phyloP scores from a whole-genome alignment of 345 rosid genomes.

The Pugionium dolabratum region DNA sequence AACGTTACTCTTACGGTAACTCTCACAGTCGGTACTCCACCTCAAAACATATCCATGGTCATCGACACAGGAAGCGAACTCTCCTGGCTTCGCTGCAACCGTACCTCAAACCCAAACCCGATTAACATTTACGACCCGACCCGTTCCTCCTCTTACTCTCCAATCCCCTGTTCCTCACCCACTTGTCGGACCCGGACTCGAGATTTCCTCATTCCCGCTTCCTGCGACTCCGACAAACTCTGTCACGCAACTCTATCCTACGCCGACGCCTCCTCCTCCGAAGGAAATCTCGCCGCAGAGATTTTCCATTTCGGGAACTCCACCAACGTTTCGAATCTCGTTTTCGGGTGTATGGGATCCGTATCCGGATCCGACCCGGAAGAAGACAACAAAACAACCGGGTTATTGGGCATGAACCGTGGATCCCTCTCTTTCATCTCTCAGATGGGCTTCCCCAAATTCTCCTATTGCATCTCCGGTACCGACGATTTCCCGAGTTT shows the following conservation, averaged over 20 bases:
- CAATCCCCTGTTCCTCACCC: slow-evolving; percentile 67
- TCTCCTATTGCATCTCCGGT: slow-evolving; percentile 88
- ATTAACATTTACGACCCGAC: slow-evolving; percentile 52
- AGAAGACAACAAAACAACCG: slow-evolving; percentile 69
- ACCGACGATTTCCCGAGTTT: slow-evolving; percentile 65
- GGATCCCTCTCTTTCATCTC: slow-evolving; percentile 82
- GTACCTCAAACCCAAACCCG: slow-evolving; percentile 36
- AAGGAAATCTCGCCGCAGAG: slow-evolving; percentile 82
- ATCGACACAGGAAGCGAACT: slow-evolving; percentile 94
- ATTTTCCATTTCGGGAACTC: slow-evolving; percentile 57
- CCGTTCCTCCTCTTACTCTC: slow-evolving; percentile 62
- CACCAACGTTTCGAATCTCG: slow-evolving; percentile 44
- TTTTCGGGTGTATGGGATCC: slow-evolving; percentile 90
- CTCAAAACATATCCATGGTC: slow-evolving; percentile 86
- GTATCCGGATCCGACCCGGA: slow-evolving; percentile 65
- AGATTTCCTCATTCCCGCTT: slow-evolving; percentile 78
- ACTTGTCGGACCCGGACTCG: slow-evolving; percentile 65
- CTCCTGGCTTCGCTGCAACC: slow-evolving; percentile 89
- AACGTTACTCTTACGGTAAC: slow-evolving; percentile 78
- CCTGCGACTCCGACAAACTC: slow-evolving; percentile 70
- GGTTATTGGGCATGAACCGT: slow-evolving; percentile 90
- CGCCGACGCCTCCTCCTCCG: slow-evolving; percentile 85
- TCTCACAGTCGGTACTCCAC: slow-evolving; percentile 80
- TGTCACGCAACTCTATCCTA: slow-evolving; percentile 82
- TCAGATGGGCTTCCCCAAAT: slow-evolving; percentile 76